Conservation (phyloP, 345 rosid species). For the Erysimum cheiranthoides region DNA sequence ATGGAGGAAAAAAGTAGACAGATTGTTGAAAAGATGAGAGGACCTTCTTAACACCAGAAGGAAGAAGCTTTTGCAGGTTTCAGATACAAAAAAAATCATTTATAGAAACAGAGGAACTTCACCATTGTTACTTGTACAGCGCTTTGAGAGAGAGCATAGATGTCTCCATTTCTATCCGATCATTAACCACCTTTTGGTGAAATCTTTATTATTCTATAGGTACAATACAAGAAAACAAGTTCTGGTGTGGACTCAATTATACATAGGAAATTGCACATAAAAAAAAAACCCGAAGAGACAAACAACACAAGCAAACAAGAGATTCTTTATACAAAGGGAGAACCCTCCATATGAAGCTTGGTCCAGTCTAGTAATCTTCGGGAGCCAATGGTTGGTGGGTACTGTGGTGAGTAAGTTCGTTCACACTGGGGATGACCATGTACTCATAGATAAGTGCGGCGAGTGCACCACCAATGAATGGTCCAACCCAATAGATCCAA, state of each 20-base stretch:
- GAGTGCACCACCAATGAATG: slow-evolving; percentile 47
- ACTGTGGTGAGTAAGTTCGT: slow-evolving; percentile 46
- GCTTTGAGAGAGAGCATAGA: slow-evolving; percentile 6
- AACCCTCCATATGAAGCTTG: slow-evolving; percentile 17
- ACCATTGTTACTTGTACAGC: slow-evolving; percentile 38
- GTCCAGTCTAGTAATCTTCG: slow-evolving; percentile 66
- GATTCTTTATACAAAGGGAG: slow-evolving; percentile 17
- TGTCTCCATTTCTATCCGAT: slow-evolving; percentile 14
- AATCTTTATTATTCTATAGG: slow-evolving; percentile 18
- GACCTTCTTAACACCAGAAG: slow-evolving; percentile 39
- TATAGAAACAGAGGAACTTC: slow-evolving; percentile 18
- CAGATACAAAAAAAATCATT: slow-evolving; percentile 9
- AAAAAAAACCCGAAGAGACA: slow-evolving; percentile 1
- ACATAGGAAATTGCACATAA: slow-evolving; percentile 27
- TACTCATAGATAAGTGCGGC: slow-evolving; percentile 59
- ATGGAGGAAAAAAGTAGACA: slow-evolving; percentile 81
- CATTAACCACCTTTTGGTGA: slow-evolving; percentile 5
- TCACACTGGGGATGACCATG: slow-evolving; percentile 55
- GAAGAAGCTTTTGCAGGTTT: slow-evolving; percentile 20
- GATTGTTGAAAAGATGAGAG: slow-evolving; percentile 90
- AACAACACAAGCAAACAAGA: slow-evolving; percentile 37
- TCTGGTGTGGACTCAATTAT: slow-evolving; percentile 27
- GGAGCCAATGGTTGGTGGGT: slow-evolving; percentile 77
- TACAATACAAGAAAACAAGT: slow-evolving; percentile 33
- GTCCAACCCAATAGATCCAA: slow-evolving; percentile 50